phyloP scores from a whole-genome alignment of 2,329 filamentous ascomycete genomes.

The Fusarium austroafricanum region DNA sequence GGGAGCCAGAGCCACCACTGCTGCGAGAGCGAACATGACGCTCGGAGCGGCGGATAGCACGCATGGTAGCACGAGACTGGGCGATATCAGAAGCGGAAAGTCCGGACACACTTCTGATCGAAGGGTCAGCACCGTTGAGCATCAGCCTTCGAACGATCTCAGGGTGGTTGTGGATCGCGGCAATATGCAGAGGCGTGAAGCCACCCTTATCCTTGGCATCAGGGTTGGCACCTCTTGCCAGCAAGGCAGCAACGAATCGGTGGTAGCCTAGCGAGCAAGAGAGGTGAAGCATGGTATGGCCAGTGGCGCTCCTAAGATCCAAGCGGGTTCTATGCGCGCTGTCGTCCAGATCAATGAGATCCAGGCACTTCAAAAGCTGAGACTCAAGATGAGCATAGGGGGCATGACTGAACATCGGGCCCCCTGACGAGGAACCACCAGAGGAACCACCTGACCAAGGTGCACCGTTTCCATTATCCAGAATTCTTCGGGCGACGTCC shows the following conservation, averaged over 20 bases:
- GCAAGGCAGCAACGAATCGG: constrained; percentile 79
- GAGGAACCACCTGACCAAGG: constrained; percentile 60
- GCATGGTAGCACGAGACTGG: constrained; percentile 71
- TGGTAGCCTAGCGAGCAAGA: constrained; percentile 80
- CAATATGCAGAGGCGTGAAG: constrained; percentile 85
- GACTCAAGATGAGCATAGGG: constrained; percentile 69
- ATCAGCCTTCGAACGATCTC: constrained; percentile 83
- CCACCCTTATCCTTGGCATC: constrained; percentile 81
- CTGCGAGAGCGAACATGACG: constrained; percentile 75
- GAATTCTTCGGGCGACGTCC: constrained; percentile 70
- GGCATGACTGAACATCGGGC: constrained; percentile 58
- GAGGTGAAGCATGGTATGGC: constrained; percentile 84
- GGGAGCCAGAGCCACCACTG: constrained; percentile 69
- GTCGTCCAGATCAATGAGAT: constrained; percentile 82
- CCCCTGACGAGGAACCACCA: constrained; percentile 55
- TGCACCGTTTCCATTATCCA: constrained; percentile 57
- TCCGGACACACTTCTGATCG: constrained; percentile 74
- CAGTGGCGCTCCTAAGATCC: constrained; percentile 73
- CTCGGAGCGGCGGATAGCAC: constrained; percentile 71
- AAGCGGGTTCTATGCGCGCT: constrained; percentile 74
- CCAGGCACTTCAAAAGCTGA: constrained; percentile 78
- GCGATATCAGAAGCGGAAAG: constrained; percentile 79
- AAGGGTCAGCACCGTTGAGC: constrained; percentile 77
- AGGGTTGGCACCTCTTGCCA: constrained; percentile 81
- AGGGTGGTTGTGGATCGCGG: constrained; percentile 78